Evolutionary conservation across 2,329 filamentous ascomycete genomes (phyloP).

Genomic region (Ceratocystis huliohia): DNA sequence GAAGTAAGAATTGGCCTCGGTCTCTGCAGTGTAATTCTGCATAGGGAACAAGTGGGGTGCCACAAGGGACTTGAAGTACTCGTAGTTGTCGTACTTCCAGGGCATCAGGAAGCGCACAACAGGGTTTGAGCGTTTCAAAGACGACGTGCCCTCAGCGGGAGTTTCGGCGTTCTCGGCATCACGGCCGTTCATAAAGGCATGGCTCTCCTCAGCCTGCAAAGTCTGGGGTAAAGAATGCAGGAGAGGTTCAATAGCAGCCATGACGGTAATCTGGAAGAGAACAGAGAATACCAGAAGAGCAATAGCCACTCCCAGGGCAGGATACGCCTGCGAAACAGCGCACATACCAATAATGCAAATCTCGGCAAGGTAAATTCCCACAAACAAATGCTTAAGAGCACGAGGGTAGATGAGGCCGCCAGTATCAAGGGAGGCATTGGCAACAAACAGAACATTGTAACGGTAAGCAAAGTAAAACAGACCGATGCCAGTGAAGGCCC

Average conservation of each 20-base stretch:
- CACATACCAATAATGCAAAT: conserved; percentile 74
- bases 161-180: conserved; percentile 22
- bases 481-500: conserved; percentile 62
- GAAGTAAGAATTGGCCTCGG: conserved; percentile 56
- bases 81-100: conserved; percentile 62
- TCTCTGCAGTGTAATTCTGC: conserved; percentile 31
- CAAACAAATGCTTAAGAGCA: conserved; percentile 73
- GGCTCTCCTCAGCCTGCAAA: conserved; percentile 32
- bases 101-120: conserved; percentile 46
- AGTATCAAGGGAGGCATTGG: conserved; percentile 68
- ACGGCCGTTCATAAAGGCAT: conserved; percentile 30
- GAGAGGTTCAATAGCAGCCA: conserved; percentile 56
- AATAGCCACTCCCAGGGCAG: conserved; percentile 63
- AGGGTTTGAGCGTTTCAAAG: conserved; percentile 12
- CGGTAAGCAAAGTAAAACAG: conserved; percentile 76
- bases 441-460: conserved; percentile 77
- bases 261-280: conserved; percentile 63
- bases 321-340: conserved; percentile 51
- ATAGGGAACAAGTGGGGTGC: conserved; percentile 39
- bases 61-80: conserved; percentile 54
- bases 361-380: conserved; percentile 68
- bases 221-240: conserved; percentile 59
- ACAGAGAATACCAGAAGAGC: conserved; percentile 63
- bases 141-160: conserved; percentile 21
- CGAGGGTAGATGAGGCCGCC: conserved; percentile 80